Conservation (phyloP, 225 moss, liverwort and hornwort species). For the Physcomitrium patens region DNA sequence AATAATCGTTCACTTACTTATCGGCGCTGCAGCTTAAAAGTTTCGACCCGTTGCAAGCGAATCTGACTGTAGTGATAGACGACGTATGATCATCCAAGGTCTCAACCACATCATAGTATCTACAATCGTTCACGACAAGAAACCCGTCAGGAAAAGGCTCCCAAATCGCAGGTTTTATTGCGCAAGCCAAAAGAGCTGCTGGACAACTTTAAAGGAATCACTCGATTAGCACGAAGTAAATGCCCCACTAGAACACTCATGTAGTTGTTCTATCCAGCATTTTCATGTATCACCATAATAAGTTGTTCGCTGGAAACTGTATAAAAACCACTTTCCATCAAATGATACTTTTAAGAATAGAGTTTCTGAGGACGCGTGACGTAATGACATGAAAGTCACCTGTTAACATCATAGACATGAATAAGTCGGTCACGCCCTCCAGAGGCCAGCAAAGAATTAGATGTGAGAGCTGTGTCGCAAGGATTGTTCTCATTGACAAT, state of each 20-base stretch:
- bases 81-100: constrained; percentile 71
- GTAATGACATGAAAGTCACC: constrained; percentile 34
- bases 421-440: constrained; percentile 75
- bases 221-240: background rate
- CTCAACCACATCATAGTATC: constrained; percentile 67
- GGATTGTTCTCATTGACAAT: constrained; percentile 32
- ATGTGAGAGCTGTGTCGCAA: constrained; percentile 27
- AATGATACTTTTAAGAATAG: background rate
- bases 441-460: constrained; percentile 57
- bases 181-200: background rate
- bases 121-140: constrained; percentile 27
- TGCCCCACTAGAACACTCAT: background rate
- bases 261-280: background rate
- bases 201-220: background rate
- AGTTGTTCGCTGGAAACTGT: too few relatives aligned
- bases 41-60: constrained; percentile 60
- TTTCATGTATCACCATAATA: background rate
- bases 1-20: constrained; percentile 51
- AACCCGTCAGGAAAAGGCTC: background rate
- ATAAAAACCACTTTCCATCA: background rate
- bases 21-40: constrained; percentile 74
- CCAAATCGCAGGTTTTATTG: background rate
- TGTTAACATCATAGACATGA: constrained; percentile 73
- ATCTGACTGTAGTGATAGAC: constrained; percentile 67
- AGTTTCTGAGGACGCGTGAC: constrained; percentile 1